Conservation (phyloP, 148 eudicot species). For the Cornus suecica region DNA sequence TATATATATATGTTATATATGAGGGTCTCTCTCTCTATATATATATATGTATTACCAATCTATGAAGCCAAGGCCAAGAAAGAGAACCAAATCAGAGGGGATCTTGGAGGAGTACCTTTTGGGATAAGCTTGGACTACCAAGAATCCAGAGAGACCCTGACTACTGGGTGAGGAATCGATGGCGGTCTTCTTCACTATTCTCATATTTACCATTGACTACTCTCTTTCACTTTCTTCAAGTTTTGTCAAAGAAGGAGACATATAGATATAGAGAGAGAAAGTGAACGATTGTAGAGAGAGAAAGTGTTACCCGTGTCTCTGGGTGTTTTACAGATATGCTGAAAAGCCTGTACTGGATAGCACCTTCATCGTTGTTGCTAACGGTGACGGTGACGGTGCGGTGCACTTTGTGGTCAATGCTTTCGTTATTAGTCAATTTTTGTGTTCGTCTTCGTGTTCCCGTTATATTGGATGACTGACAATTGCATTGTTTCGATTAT, state of each 20-base stretch:
- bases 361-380: background rate
- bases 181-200: conserved; percentile 31
- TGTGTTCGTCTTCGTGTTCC: too few relatives aligned
- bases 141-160: conserved; percentile 31
- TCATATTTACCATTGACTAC: conserved; percentile 11
- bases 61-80: conserved; percentile 59
- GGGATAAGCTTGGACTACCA: conserved; percentile 50
- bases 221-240: background rate
- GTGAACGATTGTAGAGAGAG: background rate
- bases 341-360: conserved; percentile 2
- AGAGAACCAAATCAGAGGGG: conserved; percentile 54
- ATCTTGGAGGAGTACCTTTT: conserved; percentile 58
- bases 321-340: too few relatives aligned
- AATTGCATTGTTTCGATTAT: too few relatives aligned
- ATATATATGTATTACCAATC: conserved; percentile 34
- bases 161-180: conserved; percentile 28
- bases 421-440: too few relatives aligned
- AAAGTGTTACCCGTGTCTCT: too few relatives aligned
- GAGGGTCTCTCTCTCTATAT: too few relatives aligned
- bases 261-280: conserved; percentile 3
- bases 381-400: conserved; percentile 17
- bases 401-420: background rate
- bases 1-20: too few relatives aligned
- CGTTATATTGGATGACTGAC: too few relatives aligned
- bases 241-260: background rate